Percentiles rank a stretch among this genome's conserved stretches.
phyloP scores from a whole-genome alignment of 1,139 yeast genomes.

The Sugiyamaella xylanicola region DNA sequence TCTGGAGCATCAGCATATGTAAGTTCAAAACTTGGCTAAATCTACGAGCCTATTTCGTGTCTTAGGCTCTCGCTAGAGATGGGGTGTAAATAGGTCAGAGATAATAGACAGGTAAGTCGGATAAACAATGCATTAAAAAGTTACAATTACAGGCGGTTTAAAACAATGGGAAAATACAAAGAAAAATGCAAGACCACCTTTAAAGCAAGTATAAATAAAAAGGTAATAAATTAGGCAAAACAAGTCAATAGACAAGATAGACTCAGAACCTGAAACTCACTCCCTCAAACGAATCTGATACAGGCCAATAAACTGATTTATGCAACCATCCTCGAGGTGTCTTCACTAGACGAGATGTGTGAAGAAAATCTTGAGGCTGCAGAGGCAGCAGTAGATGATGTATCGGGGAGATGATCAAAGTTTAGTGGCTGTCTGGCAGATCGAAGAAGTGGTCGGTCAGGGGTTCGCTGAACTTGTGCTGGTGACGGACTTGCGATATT shows the following conservation, averaged over 20 bases:
- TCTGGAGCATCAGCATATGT: no score
- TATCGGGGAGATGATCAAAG: slow-evolving; percentile 25
- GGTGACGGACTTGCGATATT: slow-evolving; percentile 80
- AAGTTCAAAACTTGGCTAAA: no score
- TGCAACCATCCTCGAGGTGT: slow-evolving; percentile 8
- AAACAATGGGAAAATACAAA: neutral
- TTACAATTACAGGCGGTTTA: no score
- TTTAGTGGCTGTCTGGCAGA: slow-evolving; percentile 28
- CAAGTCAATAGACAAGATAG: no score
- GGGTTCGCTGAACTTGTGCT: slow-evolving; percentile 24
- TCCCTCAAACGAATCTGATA: neutral
- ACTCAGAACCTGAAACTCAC: neutral
- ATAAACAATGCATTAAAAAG: neutral
- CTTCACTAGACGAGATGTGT: slow-evolving; percentile 13
- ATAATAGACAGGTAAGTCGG: no score
- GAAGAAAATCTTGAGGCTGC: slow-evolving; percentile 16
- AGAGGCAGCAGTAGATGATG: neutral
- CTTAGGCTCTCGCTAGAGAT: no score
- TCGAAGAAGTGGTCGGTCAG: slow-evolving; percentile 27
- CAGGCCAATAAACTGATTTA: neutral
- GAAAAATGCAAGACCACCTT: slow-evolving; percentile 1
- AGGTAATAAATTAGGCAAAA: neutral
- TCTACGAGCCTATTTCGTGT: no score
- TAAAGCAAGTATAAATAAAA: slow-evolving; percentile 6
- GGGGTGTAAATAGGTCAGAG: no score